These are phyloP conservation scores for Aspergillus pseudoviridinutans DNA, from an alignment of 2,329 filamentous ascomycete species.

Conservation along the genomic window DNA sequence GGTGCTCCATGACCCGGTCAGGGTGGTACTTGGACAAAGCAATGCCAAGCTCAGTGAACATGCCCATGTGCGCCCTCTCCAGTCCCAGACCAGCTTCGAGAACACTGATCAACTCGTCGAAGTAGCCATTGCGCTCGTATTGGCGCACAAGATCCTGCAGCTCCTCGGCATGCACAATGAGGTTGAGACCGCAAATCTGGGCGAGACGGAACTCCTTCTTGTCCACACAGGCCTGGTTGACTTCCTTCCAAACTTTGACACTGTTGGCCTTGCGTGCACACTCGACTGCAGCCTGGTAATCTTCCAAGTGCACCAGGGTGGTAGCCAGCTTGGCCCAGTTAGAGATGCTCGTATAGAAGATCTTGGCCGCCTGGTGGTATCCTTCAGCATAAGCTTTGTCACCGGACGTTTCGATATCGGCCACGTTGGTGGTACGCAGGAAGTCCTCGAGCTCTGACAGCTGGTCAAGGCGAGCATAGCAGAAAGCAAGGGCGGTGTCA, in stretches of 20 bases:
- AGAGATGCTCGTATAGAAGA: conserved; percentile 96
- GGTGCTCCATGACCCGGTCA: conserved; percentile 94
- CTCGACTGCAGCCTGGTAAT: conserved; percentile 97
- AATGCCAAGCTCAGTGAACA: conserved; percentile 92
- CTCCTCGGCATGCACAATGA: conserved; percentile 97
- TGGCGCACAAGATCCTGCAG: conserved; percentile 88
- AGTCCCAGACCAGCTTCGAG: conserved; percentile 93
- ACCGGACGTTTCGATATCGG: conserved; percentile 92
- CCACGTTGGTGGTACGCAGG: conserved; percentile 85
- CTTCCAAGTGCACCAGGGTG: conserved; percentile 91
- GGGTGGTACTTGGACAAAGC: conserved; percentile 92
- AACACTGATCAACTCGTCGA: conserved; percentile 92
- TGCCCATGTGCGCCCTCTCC: conserved; percentile 89
- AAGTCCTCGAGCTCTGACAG: conserved; percentile 94
- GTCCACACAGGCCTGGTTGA: conserved; percentile 89
- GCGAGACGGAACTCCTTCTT: conserved; percentile 99
- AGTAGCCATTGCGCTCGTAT: conserved; percentile 96
- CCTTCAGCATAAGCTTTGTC: conserved; percentile 97
- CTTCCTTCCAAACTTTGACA: conserved; percentile 98
- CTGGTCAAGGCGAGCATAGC: conserved; percentile 86
- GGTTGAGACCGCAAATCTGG: conserved; percentile 96
- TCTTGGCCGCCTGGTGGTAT: conserved; percentile 93
- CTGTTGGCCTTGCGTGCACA: conserved; percentile 98
- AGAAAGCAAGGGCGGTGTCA: conserved; percentile 91
- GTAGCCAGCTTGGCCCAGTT: conserved; percentile 99